Evolutionary conservation across 495 filamentous ascomycete genomes (phyloP).

Genomic region (Penicillium manginii): DNA sequence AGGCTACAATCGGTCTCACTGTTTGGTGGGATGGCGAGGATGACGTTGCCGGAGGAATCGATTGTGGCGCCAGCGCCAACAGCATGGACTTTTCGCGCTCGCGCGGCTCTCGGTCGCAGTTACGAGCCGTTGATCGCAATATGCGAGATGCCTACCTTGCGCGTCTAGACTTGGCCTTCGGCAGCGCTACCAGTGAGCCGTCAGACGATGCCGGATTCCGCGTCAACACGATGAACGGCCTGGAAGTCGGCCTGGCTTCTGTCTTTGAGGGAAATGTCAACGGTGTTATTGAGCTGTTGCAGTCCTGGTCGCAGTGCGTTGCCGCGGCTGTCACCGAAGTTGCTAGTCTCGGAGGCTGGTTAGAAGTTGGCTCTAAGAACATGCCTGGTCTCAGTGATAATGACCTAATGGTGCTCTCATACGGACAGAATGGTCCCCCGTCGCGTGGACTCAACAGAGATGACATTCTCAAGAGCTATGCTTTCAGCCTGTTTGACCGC

Average conservation of each 20-base stretch:
- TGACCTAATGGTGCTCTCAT: conserved; percentile 66
- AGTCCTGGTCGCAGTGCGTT: conserved; percentile 76
- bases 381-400: conserved; percentile 54
- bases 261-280: conserved; percentile 78
- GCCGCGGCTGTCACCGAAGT: conserved; percentile 79
- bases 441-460: conserved; percentile 56
- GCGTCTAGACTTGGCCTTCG: conserved; percentile 55
- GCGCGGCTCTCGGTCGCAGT: conserved; percentile 24
- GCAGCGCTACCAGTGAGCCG: conserved; percentile 48
- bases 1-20: conserved; percentile 77
- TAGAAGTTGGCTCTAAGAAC: conserved; percentile 43
- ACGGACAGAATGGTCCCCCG: conserved; percentile 39
- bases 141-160: conserved; percentile 55
- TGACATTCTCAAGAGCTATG: conserved; percentile 73
- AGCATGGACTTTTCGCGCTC: conserved; percentile 34
- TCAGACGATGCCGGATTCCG: conserved; percentile 57
- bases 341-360: conserved; percentile 74
- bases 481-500: conserved; percentile 53
- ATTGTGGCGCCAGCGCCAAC: conserved; percentile 29
- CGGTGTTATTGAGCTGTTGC: conserved; percentile 71
- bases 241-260: conserved; percentile 79
- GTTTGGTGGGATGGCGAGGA: conserved; percentile 88
- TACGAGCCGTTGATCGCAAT: conserved; percentile 45
- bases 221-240: conserved; percentile 68
- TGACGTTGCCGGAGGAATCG: conserved; percentile 37